Evolutionary conservation across 164 flowering plant species (phyloP).

Genomic region (Brasenia schreberi): DNA sequence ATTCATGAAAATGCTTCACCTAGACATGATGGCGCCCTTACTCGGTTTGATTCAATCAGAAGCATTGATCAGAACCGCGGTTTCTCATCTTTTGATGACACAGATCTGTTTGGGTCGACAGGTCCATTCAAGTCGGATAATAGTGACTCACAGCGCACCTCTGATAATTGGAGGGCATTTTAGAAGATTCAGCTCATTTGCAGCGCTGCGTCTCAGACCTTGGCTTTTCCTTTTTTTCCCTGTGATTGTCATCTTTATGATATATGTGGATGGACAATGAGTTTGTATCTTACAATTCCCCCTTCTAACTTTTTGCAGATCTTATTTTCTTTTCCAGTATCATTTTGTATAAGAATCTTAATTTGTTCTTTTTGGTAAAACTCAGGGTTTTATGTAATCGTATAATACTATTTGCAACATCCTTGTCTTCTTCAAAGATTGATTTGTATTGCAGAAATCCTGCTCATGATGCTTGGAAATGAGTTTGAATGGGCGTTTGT

Average conservation of each 20-base stretch:
- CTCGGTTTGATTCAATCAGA: slow-evolving; percentile 46
- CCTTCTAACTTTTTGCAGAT: background rate
- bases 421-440: too few relatives aligned
- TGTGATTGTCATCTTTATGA: background rate
- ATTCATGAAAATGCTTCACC: slow-evolving; percentile 25
- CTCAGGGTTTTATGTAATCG: too few relatives aligned
- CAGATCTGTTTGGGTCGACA: slow-evolving; percentile 72
- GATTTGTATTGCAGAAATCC: too few relatives aligned
- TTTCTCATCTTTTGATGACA: slow-evolving; percentile 57
- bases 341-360: background rate
- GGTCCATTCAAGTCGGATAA: slow-evolving; percentile 71
- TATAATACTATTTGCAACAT: too few relatives aligned
- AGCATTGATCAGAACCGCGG: slow-evolving; percentile 19
- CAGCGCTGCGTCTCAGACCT: slow-evolving; percentile 4
- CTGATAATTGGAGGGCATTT: slow-evolving; percentile 55
- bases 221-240: too few relatives aligned
- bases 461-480: too few relatives aligned
- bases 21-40: slow-evolving; percentile 25
- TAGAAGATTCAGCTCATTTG: slow-evolving; percentile 8
- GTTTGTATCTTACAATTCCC: background rate
- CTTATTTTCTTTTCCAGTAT: background rate
- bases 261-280: background rate
- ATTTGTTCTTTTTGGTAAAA: background rate
- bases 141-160: slow-evolving; percentile 27
- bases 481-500: too few relatives aligned